Base-by-base conservation (phyloP, 176 grass and related monocot genomes). In the Ampelocalamus luodianensis region DNA sequence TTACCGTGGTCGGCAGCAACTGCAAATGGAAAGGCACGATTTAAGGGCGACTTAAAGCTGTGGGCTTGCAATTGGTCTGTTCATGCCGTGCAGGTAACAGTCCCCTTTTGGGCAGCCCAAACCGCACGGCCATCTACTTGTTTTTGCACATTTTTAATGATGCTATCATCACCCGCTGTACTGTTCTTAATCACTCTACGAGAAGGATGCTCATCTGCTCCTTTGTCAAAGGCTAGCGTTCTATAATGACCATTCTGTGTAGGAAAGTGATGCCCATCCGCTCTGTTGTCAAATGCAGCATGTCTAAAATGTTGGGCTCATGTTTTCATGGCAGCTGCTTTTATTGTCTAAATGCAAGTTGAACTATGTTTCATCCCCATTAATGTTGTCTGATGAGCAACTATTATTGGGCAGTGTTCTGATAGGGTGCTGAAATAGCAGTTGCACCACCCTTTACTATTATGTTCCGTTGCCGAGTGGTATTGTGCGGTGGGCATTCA, bases 401-500 rank as follows among this genome's bases (percentile, higher is more conserved):
- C 36, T 53, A 3, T 20, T n/a, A 23, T 36, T 66, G 69, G 68
- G 26, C 65, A 22, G 13, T 58, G 3, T 34, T n/a, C 39, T 62
- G 65, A 79, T 27, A 76, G 22, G 66, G n/a, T 10, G 83, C 46
- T 59, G 23, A 51, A 36, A 79, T 53, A 42, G 71, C 76, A 40
- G 82, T 18, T 36, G 60, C 34, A 26, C 38, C 83, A 32, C 24
- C 26, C 20, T 76, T 8, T 4, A 11, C 29, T 39, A 75, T 17
- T 64, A 42, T 64, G 32, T 13, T 12, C 9, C 71, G 46, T 43
- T n/a, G 51, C 17, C 39, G 36, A 78, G 48, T 68, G 67, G 80
- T 48, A 40, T 61, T 46, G 61, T n/a, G 74, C 74, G 80, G 68
- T 68, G 68, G 79, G 68, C 80, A 79, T 90, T 83, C 68, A 87